Conservation (phyloP, 192 early-diverging fungal species). For the Coemansia sp. region DNA sequence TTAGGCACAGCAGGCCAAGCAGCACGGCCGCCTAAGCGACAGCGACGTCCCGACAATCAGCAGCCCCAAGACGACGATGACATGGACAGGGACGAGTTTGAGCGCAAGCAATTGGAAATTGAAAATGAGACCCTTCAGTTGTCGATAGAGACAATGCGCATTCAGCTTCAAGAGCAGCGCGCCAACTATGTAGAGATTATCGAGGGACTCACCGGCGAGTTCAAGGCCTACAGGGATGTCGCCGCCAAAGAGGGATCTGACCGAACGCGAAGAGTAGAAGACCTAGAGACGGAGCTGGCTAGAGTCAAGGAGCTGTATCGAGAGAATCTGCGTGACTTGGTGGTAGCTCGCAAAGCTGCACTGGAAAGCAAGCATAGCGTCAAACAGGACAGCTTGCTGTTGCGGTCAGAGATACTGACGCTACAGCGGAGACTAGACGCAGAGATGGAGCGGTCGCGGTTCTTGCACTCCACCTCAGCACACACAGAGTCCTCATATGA, state of each 20-base stretch:
- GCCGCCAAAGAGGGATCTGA: constrained; percentile 20
- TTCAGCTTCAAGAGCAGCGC: constrained; percentile 55
- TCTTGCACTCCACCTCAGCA: constrained; percentile 31
- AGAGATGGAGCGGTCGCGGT: constrained; percentile 52
- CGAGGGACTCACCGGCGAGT: constrained; percentile 39
- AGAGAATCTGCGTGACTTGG: constrained; percentile 52
- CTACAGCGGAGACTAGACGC: constrained; percentile 55
- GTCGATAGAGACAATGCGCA: constrained; percentile 56
- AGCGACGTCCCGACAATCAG: constrained; percentile 13
- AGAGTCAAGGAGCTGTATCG: constrained; percentile 47
- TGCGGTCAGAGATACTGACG: constrained; percentile 52
- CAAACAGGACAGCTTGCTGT: constrained; percentile 50
- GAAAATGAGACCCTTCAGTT: constrained; percentile 53
- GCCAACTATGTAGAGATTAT: constrained; percentile 51
- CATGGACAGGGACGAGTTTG: constrained; percentile 22
- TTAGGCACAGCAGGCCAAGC: constrained; percentile 17
- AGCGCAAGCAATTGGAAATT: constrained; percentile 46
- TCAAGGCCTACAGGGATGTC: constrained; percentile 39
- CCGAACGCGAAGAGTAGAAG: constrained; percentile 33
- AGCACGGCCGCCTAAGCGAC: constrained; percentile 40
- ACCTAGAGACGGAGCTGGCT: constrained; percentile 41
- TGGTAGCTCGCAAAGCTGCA: constrained; percentile 42
- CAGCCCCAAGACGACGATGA: constrained; percentile 16
- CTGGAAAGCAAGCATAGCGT: constrained; percentile 52
- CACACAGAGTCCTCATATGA: constrained; percentile 12